A percentile compares a stretch with the other conserved stretches of the same genome.
These are phyloP conservation scores for Lasiosphaeris hirsuta DNA, from an alignment of 495 filamentous ascomycete species.

Conservation along the genomic window DNA sequence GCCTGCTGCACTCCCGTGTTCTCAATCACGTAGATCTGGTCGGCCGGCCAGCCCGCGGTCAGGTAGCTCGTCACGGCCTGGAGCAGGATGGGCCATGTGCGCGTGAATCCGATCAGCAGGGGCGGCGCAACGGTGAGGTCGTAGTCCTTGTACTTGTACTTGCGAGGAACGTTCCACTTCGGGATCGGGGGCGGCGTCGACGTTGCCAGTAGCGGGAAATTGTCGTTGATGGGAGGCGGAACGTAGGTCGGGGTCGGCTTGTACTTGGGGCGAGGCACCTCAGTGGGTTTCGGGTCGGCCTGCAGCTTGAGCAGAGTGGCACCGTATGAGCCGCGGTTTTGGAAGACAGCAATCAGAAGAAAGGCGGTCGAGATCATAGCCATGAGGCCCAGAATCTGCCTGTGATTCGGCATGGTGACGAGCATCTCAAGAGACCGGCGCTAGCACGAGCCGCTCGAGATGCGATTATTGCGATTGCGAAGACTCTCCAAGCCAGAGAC, in stretches of 20 bases:
- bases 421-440: not conserved
- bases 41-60: slow-evolving; percentile 57
- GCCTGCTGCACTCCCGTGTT: slow-evolving; percentile 60
- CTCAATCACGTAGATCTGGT: slow-evolving; percentile 60
- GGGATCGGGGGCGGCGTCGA: slow-evolving; percentile 40
- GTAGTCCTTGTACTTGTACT: slow-evolving; percentile 30
- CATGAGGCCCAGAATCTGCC: slow-evolving; percentile 9
- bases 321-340: not conserved
- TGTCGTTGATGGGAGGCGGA: slow-evolving; percentile 32
- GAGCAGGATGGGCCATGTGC: slow-evolving; percentile 55
- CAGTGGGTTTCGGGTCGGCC: not conserved
- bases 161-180: slow-evolving; percentile 36
- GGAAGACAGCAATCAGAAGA: slow-evolving; percentile 2
- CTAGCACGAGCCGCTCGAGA: too few species aligned
- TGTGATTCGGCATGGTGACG: slow-evolving; percentile 13
- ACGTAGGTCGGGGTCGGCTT: slow-evolving; percentile 27
- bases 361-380: slow-evolving; percentile 1
- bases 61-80: slow-evolving; percentile 57
- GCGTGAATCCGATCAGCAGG: slow-evolving; percentile 57
- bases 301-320: not conserved
- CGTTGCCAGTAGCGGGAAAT: slow-evolving; percentile 31
- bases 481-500: too few species aligned
- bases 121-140: slow-evolving; percentile 41
- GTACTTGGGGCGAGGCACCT: slow-evolving; percentile 3
- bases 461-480: not conserved